Base-by-base conservation (phyloP, 2,329 filamentous ascomycete species). In the Fusarium xylarioides region DNA sequence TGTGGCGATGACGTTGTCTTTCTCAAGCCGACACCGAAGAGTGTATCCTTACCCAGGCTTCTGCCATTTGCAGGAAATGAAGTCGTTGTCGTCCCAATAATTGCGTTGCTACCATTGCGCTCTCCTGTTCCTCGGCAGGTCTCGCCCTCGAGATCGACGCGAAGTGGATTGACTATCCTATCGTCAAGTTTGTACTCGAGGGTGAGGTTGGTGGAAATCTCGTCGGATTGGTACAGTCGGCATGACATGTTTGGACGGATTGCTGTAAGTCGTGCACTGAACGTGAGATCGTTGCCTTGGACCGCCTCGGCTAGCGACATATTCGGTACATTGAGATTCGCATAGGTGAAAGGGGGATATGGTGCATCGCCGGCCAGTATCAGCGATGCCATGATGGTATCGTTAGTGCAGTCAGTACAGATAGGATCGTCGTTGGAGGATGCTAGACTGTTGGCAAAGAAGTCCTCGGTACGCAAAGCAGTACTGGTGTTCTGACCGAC, bases 341-440 rank as follows among this genome's bases (percentile, higher is more conserved):
- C 78, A 65, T 79, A 83, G 0, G 83, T 84, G 49, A 82, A 84
- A 0, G 58, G 53, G 0, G 83, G 82, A 28, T 81, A 84, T 0
- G 80, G 76, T 1, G 81, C 68, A 46, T 82, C 81, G 7, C 75
- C 79, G 1, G 77, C 71, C 4, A 84, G 77, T 7, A 84, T 79
- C 7, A 84, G 68, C 0, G 82, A 81, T 2, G 82, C 78, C 11
- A 79, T 68, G 7, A 78, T 66, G 0, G 79, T 80, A 23, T 81
- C 81, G n/a, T 78, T 58, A 21, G 50, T 70, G 23, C 78, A 79
- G 70, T 76, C 16, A 34, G 69, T 72, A 44, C 77, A 70, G 18
- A 77, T 60, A 4, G 74, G 74, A 40, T 77, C 73, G 14, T 76
- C 72, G 2, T 47, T 37, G 11, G 76, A 76, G 11, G 74, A 77